Percentiles rank a stretch among this genome's conserved stretches.
phyloP scores from a whole-genome alignment of 2,329 filamentous ascomycete species.

The Tolypocladium nubicola region DNA sequence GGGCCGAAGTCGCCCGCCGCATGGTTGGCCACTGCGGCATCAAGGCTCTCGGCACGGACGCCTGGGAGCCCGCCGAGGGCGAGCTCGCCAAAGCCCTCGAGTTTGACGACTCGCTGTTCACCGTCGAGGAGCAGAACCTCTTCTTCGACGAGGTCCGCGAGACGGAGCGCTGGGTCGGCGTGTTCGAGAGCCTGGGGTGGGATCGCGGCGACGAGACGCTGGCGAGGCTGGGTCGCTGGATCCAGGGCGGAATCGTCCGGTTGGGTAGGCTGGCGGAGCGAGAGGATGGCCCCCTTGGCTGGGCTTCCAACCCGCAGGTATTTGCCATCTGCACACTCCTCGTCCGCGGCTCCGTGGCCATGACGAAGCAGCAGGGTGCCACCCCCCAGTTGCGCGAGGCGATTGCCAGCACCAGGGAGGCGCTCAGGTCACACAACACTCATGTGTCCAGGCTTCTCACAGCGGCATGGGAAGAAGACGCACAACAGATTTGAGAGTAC shows the following conservation, averaged over 20 bases:
- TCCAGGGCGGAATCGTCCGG: slow-evolving; percentile 33
- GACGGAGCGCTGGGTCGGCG: slow-evolving; percentile 52
- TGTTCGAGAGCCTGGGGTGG: slow-evolving; percentile 26
- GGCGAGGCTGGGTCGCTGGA: slow-evolving; percentile 33
- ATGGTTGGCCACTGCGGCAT: slow-evolving; percentile 20
- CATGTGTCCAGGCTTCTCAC: slow-evolving; percentile 18
- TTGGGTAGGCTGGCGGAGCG: slow-evolving; percentile 25
- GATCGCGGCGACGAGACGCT: slow-evolving; percentile 12
- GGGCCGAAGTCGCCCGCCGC: slow-evolving; percentile 27
- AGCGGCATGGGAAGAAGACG: slow-evolving; percentile 5
- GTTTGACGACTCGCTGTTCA: slow-evolving; percentile 64
- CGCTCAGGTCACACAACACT: slow-evolving; percentile 1
- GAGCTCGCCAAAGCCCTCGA: slow-evolving; percentile 36
- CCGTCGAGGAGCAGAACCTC: slow-evolving; percentile 87
- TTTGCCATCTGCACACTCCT: slow-evolving; percentile 49
- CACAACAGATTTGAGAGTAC: not conserved
- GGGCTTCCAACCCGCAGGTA: slow-evolving; percentile 56
- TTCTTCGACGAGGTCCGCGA: slow-evolving; percentile 78
- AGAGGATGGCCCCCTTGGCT: slow-evolving; percentile 59
- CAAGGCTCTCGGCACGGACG: slow-evolving; percentile 2
- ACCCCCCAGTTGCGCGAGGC: slow-evolving; percentile 5
- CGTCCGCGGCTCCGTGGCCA: slow-evolving; percentile 25
- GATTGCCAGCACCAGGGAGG: slow-evolving; percentile 1
- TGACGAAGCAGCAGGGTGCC: slow-evolving; percentile 12
- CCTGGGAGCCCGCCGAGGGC: slow-evolving; percentile 16